These are phyloP conservation scores for Cystobasidium tubakii DNA, from an alignment of 768 basidiomycete species.

Conservation along the genomic window DNA sequence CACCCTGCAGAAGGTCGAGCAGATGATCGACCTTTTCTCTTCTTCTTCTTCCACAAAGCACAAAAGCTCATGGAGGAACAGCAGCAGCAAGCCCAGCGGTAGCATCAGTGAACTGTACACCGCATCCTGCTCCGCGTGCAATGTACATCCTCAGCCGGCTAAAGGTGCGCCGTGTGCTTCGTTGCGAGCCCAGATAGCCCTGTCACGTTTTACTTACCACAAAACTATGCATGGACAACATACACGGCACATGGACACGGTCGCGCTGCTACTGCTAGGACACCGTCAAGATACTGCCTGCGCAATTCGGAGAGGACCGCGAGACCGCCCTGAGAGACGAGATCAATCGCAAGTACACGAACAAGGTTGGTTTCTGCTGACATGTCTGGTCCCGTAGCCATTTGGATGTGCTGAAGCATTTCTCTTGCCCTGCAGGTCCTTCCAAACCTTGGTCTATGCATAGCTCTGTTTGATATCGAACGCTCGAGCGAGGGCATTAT, in stretches of 20 bases:
- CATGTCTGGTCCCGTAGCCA: not conserved
- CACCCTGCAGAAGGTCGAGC: no score
- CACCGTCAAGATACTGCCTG: slow-evolving; percentile 79
- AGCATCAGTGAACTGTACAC: not conserved
- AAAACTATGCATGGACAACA: no score
- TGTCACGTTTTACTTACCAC: no score
- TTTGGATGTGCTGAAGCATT: no score
- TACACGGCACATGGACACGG: no score
- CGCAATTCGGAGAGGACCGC: slow-evolving; percentile 70
- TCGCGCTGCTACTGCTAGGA: slow-evolving; percentile 60
- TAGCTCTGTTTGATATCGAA: slow-evolving; percentile 80
- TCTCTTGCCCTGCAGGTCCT: slow-evolving; percentile 58
- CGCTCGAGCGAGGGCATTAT: slow-evolving; percentile 86
- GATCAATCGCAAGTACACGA: slow-evolving; percentile 92
- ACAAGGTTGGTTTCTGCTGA: slow-evolving; percentile 51
- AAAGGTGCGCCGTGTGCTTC: slow-evolving; percentile 18
- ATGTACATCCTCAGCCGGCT: slow-evolving; percentile 34
- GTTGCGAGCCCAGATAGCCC: no score
- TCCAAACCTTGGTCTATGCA: slow-evolving; percentile 83
- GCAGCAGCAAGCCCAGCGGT: not conserved
- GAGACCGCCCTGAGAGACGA: slow-evolving; percentile 75
- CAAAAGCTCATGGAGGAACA: no score
- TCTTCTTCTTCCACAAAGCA: no score
- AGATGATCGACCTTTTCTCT: no score
- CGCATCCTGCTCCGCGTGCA: not conserved